Evolutionary conservation across 2,329 filamentous ascomycete species (phyloP), one percentile per base, ranked within the genome.

Genomic region (Fusarium sp.): DNA sequence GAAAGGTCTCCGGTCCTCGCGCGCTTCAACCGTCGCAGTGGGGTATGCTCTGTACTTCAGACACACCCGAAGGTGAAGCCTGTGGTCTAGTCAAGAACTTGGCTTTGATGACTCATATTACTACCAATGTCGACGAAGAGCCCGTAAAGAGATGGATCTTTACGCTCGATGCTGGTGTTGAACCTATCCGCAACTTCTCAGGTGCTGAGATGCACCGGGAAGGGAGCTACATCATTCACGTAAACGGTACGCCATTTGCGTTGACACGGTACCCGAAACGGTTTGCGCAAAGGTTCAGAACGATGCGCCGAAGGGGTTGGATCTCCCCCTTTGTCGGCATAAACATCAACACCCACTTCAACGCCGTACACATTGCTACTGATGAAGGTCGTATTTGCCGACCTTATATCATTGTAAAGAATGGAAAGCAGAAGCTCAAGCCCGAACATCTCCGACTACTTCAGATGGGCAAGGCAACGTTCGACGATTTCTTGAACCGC

Each of bases 81-180:
- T 99, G 96, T 82, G 96, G 96, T 85, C 83, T 99, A 59, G 94
- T 99, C 73, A 99, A 99, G 85, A 99, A 99, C 76, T 81, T 99
- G 83, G 96, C 96, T 10, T 85, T 99, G 59, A 99, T 99, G 96
- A 99, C 97, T 52, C 97, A 99, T 76, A 98, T 99, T 73, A 99
- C 96, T 1, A 99, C 96, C 3, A 94, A 97, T 69, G 94, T 97
- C 58, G 94, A 98, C 58, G 96, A 98, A 77, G 93, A 90, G 19
- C 94, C 96, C 1, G 93, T 99, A 17, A 91, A 91, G 74, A 91
- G 93, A 74, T 89, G 97, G 78, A 90, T 98, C 2, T 96, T 94
- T 76, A 90, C 93, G 57, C 85, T 98, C 26, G 94, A 97, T 44
- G 91, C 93, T 4, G 93, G 95, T 58, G 92, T 97, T 34, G 90